Evolutionary conservation across 176 grass and related monocot species (phyloP), one percentile per base, ranked within the genome.

Genomic region (Oryza rufipogon): DNA sequence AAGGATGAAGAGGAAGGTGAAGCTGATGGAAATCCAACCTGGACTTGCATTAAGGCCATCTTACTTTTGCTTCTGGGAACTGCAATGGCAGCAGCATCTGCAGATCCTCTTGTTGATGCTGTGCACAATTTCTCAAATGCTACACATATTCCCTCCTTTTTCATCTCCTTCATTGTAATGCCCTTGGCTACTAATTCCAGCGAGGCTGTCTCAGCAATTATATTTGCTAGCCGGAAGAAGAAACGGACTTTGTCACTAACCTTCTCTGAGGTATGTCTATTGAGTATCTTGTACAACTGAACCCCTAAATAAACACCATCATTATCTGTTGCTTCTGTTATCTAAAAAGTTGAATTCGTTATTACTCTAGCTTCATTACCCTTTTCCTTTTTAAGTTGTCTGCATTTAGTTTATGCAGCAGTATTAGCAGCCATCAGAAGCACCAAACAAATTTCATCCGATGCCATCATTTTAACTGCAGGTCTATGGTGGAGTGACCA

Each of bases 81-180:
- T 39, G 56, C 72, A 51, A 90, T 98, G 87, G 87, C 93, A 71
- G 96, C 96, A 26, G 80, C 80, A 81, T 92, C 92, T 85, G 96
- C 96, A 12, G 93, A 95, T 32, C 96, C 91, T 12, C 93, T 98
- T 64, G 96, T 94, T 25, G 96, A 98, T 54, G 87, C 86, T 22
- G 96, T 98, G 75, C 89, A 98, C 66, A 90, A 86, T 78, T 96
- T 98, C 46, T 98, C 93, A 66, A 80, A 72, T 71, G 96, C 93
- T 69, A 93, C 96, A 16, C 80, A 56, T 6, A 98, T 95, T 74
- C 93, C 96, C 78, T 95, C 93, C 30, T 98, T 98, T 69, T 98
- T 98, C 80, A 90, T 98, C 51, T 95, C 96, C 36, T 98, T 98
- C 65, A 92, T 98, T 79, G 93, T 75, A 17, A 95, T 98, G 96